Base-by-base conservation (phyloP, 352 stramenopile species). In the Aphanomyces astaci region DNA sequence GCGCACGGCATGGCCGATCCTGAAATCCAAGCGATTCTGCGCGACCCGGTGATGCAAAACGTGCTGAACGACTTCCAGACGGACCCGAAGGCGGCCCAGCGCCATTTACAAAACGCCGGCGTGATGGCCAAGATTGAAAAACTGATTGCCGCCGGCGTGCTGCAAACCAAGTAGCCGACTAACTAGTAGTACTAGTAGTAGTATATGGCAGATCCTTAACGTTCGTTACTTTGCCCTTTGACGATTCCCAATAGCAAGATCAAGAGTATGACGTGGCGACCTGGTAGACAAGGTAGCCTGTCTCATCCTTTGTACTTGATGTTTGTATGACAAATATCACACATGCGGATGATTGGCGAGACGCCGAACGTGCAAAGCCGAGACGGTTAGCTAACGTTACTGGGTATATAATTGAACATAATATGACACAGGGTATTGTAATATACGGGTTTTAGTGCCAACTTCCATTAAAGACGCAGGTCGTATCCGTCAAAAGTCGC, bases 81-180 rank as follows among this genome's bases (percentile, higher is more conserved):
- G 60, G 98, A 99, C 82, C 96, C 96, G 2, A 71, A 72, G 27
- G 82, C 86, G 1, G 94, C 92, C 19, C 84, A 92, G 75, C 77
- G 97, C 75, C 95, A 98, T 71, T 84, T 99, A 82, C 74, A 88
- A 70, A 96, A 99, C 84, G 78, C 92, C 0, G 80, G 73, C 32
- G 97, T 99, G 51, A 87, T 95, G 76, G 86, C 82, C 22, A 99
- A 99, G 86, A 99, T 99, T 72, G 86, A 99, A 72, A 99, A 98
- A 78, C 85, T 99, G 31, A 98, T 99, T 78, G 96, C 96, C 28
- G 93, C 97, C 27, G 98, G 98, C 65, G 88, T 99, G 64, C 73
- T 99, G 55, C 94, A 99, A 81, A 94, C 78, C 52, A 93, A 94
- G 80, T 94, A 82, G 79, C n/a, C n/a, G n/a, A n/a, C n/a, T n/a